Conservation (phyloP, 2,329 filamentous ascomycete species). For the Xylariaceae sp. region DNA sequence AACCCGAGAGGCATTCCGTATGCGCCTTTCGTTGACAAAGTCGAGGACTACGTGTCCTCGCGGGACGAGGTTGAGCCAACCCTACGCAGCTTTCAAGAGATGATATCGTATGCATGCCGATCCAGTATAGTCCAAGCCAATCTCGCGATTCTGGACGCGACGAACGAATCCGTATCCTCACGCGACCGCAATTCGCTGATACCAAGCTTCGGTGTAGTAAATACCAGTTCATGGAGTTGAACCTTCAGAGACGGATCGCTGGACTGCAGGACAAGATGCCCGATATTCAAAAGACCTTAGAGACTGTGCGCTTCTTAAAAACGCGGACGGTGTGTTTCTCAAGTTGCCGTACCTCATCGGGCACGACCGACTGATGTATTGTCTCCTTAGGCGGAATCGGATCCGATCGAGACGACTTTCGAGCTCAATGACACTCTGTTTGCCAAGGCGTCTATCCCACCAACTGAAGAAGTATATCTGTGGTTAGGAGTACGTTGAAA, state of each 20-base stretch:
- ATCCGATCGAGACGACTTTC: constrained; percentile 87
- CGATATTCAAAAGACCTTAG: constrained; percentile 93
- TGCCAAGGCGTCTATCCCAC: constrained; percentile 78
- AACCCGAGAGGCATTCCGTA: constrained; percentile 82
- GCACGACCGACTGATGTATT: not conserved
- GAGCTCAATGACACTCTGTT: constrained; percentile 96
- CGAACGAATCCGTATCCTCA: not conserved
- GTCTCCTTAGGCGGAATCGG: constrained; percentile 45
- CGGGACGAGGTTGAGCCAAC: constrained; percentile 77
- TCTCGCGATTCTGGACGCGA: not conserved
- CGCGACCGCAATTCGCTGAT: not conserved
- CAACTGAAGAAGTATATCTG: constrained; percentile 88
- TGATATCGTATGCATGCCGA: constrained; percentile 71
- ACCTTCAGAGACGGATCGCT: constrained; percentile 76
- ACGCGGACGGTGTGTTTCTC: constrained; percentile 59
- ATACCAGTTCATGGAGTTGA: constrained; percentile 99
- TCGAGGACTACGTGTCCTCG: constrained; percentile 81
- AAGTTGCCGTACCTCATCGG: constrained; percentile 10
- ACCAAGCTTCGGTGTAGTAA: constrained; percentile 58
- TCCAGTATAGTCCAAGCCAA: not conserved
- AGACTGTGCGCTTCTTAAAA: constrained; percentile 84
- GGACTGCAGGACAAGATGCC: constrained; percentile 93
- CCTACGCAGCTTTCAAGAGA: constrained; percentile 82
- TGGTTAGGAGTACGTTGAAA: constrained; percentile 78
- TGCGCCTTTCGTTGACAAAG: constrained; percentile 82